A percentile compares a stretch with the other conserved stretches of the same genome.
phyloP scores from a whole-genome alignment of 345 rosid genomes.

The Euphorbia pulcherrima region DNA sequence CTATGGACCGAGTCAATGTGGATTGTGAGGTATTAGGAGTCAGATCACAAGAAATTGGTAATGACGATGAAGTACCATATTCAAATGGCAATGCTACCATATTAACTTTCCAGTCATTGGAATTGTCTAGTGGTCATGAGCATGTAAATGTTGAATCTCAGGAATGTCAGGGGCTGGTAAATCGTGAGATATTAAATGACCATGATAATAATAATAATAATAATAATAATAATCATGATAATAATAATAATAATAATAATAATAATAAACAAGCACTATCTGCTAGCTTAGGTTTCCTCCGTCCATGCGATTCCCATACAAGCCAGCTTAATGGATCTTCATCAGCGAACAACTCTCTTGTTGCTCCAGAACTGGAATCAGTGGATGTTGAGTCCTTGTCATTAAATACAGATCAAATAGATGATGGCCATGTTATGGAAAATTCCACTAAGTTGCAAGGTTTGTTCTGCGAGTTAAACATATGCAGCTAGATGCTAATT shows the following conservation, averaged over 20 bases:
- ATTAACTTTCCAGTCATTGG: constrained; percentile 29
- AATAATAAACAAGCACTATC: constrained; percentile 24
- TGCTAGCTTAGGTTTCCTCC: constrained; percentile 18
- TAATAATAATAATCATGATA: too few species aligned
- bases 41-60: constrained; percentile 27
- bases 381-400: constrained; percentile 20
- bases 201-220: constrained; percentile 11
- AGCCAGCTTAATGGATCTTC: constrained; percentile 20
- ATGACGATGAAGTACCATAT: constrained; percentile 20
- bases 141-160: constrained; percentile 36
- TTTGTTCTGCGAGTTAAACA: constrained; percentile 28
- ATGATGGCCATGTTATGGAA: constrained; percentile 23
- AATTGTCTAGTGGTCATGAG: constrained; percentile 28
- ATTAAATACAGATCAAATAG: constrained; percentile 17
- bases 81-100: constrained; percentile 16
- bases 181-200: constrained; percentile 25
- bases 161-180: constrained; percentile 25
- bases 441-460: constrained; percentile 44
- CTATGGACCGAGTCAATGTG: constrained; percentile 26
- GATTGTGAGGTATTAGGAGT: constrained; percentile 12
- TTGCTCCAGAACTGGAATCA: too few species aligned
- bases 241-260: too few species aligned
- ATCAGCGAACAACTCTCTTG: too few species aligned
- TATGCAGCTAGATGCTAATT: constrained; percentile 12
- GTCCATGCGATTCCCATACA: constrained; percentile 36